Base-by-base conservation (phyloP, 352 stramenopile genomes). In the Phytophthora crassamura region DNA sequence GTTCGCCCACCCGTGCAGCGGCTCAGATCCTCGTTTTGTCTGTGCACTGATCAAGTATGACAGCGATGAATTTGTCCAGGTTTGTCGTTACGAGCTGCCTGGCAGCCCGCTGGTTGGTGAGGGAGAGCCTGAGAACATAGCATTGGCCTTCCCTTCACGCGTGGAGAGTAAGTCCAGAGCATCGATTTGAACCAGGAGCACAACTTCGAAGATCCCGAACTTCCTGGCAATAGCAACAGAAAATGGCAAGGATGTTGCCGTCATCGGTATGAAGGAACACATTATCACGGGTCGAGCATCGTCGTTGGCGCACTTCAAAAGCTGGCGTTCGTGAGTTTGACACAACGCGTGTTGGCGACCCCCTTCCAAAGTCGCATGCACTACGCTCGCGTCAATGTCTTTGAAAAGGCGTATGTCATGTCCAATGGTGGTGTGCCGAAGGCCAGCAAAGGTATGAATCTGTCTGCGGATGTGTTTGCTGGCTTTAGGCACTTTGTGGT, bases 121-220 rank as follows among this genome's bases (percentile, higher is more conserved):
- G 65, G 88, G 86, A 49, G 95, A 96, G 49, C 86, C 86, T 16
- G 86, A 95, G 56, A 96, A 96, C 89, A 96, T 72, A 96, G 95
- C 49, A 75, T 95, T 46, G 86, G 87, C 2, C 57, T 96, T 11
- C 86, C 88, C 11, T 96, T 96, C 59, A 94, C 87, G 28, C 84
- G 87, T 59, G 89, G 89, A 22, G 89, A 95, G 64, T 94, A 92
- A 45, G 49, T 97, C 10, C 89, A 97, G 61, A 92, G 79, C n/a
- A 97, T 97, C 40, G 89, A 97, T 77, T 95, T 95, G 89, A 97
- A 97, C 68, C 89, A 97, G 52, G 89, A 97, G 41, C 82, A 92
- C 49, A 94, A 95, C 74, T 90, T 95, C 32, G 89, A 97, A 78
- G 71, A 96, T 95, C 42, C 86, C 86, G 11, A 96, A 96, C 60